phyloP scores from a whole-genome alignment of 495 filamentous ascomycete genomes.

The Penicillium parvum region DNA sequence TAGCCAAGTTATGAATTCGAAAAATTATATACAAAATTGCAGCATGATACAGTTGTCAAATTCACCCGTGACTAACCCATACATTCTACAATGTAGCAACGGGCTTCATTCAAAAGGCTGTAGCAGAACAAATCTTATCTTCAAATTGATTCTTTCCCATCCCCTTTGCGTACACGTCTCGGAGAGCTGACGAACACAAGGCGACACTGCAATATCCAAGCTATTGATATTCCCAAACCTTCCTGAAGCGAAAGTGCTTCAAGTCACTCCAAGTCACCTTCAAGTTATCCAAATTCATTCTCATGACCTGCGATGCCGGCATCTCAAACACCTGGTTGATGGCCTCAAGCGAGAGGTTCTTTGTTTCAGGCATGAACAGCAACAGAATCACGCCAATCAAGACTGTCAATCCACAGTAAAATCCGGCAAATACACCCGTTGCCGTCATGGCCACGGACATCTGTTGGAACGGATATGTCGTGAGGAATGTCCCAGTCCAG shows the following conservation, averaged over 20 bases:
- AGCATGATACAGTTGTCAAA: background rate
- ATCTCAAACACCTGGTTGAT: conserved; percentile 1
- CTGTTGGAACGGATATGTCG: conserved; percentile 1
- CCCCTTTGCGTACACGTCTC: background rate
- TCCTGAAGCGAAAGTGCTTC: background rate
- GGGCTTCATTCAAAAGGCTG: background rate
- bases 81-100: background rate
- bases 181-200: background rate
- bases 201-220: background rate
- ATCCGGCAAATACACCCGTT: conserved; percentile 1
- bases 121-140: background rate
- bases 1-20: background rate
- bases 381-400: conserved; percentile 1
- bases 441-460: conserved; percentile 2
- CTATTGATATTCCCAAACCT: conserved; percentile 1
- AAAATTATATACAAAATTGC: background rate
- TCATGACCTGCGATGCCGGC: background rate
- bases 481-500: background rate
- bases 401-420: conserved; percentile 1
- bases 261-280: conserved; percentile 1
- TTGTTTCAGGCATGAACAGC: conserved; percentile 1
- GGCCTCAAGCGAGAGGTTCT: background rate
- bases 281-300: background rate
- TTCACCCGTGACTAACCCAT: background rate
- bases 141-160: background rate